These are phyloP conservation scores for Diaporthe velutina DNA, from an alignment of 2,329 filamentous ascomycete genomes.

Conservation along the genomic window DNA sequence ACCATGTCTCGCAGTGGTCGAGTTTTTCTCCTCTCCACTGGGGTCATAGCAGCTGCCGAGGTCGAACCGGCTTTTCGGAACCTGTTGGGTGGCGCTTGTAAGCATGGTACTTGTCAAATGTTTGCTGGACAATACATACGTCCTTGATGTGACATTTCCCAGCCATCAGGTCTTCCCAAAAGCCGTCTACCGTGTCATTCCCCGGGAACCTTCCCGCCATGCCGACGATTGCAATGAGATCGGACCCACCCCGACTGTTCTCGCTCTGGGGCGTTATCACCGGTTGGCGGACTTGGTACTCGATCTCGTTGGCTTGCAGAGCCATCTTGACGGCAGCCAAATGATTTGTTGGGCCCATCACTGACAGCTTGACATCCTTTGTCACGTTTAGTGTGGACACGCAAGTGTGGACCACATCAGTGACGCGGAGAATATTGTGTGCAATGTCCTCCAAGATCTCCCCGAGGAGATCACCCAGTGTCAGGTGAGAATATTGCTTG, in stretches of 20 bases:
- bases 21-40: conserved; percentile 48
- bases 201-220: background rate
- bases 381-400: background rate
- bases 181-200: background rate
- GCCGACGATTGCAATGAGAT: conserved; percentile 15
- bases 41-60: conserved; percentile 1
- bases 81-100: background rate
- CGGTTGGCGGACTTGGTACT: background rate
- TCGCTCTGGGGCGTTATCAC: background rate
- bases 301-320: background rate
- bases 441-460: background rate
- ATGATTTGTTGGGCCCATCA: background rate
- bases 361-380: background rate
- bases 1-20: conserved; percentile 46
- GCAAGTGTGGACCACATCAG: conserved; percentile 2
- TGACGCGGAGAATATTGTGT: background rate
- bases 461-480: background rate
- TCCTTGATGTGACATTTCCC: conserved; percentile 6
- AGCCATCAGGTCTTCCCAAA: background rate
- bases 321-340: background rate
- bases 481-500: background rate
- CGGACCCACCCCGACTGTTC: background rate
- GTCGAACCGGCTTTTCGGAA: conserved; percentile 2
- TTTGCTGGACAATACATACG: background rate
- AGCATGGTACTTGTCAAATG: background rate